phyloP scores from a whole-genome alignment of 2,329 filamentous ascomycete species.

The Neofusicoccum laricinum region DNA sequence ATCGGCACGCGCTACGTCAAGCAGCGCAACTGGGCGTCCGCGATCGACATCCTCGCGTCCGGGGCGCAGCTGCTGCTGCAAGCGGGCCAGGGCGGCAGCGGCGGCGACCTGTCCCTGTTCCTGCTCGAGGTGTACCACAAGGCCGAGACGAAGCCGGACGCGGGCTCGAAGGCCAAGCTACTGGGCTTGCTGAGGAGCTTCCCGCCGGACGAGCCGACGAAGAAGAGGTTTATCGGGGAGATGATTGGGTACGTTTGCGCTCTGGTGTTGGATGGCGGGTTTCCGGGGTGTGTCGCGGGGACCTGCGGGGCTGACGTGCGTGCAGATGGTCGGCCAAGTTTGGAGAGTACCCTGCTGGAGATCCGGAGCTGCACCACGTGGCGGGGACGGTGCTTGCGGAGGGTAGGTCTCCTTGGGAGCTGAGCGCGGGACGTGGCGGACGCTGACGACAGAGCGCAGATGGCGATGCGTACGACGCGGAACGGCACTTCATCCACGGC shows the following conservation, averaged over 20 bases:
- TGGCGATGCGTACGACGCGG: slow-evolving; percentile 88
- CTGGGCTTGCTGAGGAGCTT: slow-evolving; percentile 80
- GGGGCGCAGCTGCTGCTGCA: slow-evolving; percentile 84
- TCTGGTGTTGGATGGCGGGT: neutral
- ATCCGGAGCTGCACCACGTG: slow-evolving; percentile 92
- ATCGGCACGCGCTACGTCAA: slow-evolving; percentile 94
- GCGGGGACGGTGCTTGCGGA: slow-evolving; percentile 85
- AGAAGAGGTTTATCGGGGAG: slow-evolving; percentile 88
- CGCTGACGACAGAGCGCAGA: slow-evolving; percentile 47
- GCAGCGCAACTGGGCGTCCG: slow-evolving; percentile 75
- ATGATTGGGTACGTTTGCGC: slow-evolving; percentile 64
- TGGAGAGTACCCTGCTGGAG: slow-evolving; percentile 84
- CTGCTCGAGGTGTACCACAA: slow-evolving; percentile 90
- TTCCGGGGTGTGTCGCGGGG: neutral
- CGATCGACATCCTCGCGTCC: slow-evolving; percentile 79
- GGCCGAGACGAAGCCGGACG: slow-evolving; percentile 73
- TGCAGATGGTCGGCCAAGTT: slow-evolving; percentile 77
- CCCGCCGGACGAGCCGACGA: slow-evolving; percentile 76
- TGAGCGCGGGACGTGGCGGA: too few relatives aligned
- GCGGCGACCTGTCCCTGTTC: slow-evolving; percentile 83
- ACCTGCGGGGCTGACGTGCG: neutral
- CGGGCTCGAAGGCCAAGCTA: slow-evolving; percentile 69
- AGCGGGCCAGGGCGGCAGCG: slow-evolving; percentile 89
- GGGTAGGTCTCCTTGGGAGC: slow-evolving; percentile 38
- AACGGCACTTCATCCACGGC: slow-evolving; percentile 82